These are phyloP conservation scores for Aquilaria sinensis DNA, from an alignment of 345 rosid genomes.

Conservation along the genomic window DNA sequence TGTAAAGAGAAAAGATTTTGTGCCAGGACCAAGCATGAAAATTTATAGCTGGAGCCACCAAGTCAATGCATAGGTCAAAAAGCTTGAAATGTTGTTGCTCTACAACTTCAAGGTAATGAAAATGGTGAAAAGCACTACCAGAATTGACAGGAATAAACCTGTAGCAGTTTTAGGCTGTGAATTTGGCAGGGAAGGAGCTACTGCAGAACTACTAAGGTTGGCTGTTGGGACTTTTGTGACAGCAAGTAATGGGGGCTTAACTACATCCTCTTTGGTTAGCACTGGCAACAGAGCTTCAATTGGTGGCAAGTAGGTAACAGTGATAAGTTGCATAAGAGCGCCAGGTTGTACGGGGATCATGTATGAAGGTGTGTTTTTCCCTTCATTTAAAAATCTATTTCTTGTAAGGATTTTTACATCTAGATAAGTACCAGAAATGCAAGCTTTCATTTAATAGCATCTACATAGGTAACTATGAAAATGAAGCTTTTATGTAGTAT, in stretches of 20 bases:
- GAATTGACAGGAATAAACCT: slow-evolving; percentile 27
- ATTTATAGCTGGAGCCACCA: no score
- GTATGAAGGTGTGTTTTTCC: slow-evolving; percentile 23
- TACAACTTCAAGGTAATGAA: slow-evolving; percentile 27
- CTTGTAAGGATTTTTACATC: slow-evolving; percentile 27
- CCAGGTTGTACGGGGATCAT: slow-evolving; percentile 59
- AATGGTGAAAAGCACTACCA: slow-evolving; percentile 32
- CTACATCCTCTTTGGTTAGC: slow-evolving; percentile 44
- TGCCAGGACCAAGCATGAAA: no score
- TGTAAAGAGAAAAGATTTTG: no score
- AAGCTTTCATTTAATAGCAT: neutral
- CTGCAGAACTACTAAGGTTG: slow-evolving; percentile 15
- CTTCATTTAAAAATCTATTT: slow-evolving; percentile 40
- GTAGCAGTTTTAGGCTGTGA: slow-evolving; percentile 40
- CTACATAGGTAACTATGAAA: neutral
- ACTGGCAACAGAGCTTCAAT: slow-evolving; percentile 65
- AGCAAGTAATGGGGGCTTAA: slow-evolving; percentile 56
- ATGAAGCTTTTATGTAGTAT: neutral
- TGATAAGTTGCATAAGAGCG: slow-evolving; percentile 27
- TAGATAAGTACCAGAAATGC: no score
- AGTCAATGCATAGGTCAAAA: no score
- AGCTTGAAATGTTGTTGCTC: neutral
- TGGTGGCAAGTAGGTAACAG: slow-evolving; percentile 28
- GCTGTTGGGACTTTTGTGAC: slow-evolving; percentile 19
- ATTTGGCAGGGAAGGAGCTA: slow-evolving; percentile 29